Base-by-base conservation (phyloP, 2,329 filamentous ascomycete species). In the Periglandula ipomoeae region DNA sequence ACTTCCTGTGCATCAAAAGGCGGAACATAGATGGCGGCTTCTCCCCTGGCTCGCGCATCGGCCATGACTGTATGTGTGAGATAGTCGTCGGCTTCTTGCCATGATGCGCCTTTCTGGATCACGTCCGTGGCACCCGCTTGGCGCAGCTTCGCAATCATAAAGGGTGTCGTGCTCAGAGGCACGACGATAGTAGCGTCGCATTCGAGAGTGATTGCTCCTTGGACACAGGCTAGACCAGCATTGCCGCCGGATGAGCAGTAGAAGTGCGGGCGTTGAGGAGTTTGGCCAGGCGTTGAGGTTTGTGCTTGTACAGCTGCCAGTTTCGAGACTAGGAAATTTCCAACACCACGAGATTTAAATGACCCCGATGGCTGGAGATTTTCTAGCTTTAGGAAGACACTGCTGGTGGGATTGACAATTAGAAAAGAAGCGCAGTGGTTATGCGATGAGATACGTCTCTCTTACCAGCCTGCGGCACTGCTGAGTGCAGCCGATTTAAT, bases 321-420 rank as follows among this genome's bases (percentile, higher is more conserved):
- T 32, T 53, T 53, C 34, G 72, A 70, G 46, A 82, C 73, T 62
- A 88, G 80, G 59, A 84, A 78, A 66, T 87, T 79, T 57, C 85
- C 85, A 56, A 90, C 81, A 48, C 84, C 86, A 58, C 79, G 76
- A 39, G 85, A 89, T 66, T 93, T 91, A 79, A 93, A 94, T 15
- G 85, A 89, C 53, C 85, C 85, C 7, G 84, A 85, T 7, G 87
- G 88, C 64, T 94, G 88, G 50, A 87, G 74, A 60, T 84, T 86
- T 58, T 93, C 87, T 50, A 91, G 79, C 65, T 93, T 93, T 60
- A 93, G 80, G 64, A 84, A 87, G 68, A 93, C 79, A 69, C 84
- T 81, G 72, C 85, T 74, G 52, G 15, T 6, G n/a, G 7, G 8
- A 24, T 15, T 45, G 4, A 15, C 6, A 6, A 24, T 3, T 13